These are phyloP conservation scores for Chlorella sp. DNA, from an alignment of 139 green algal genomes.

Conservation along the genomic window DNA sequence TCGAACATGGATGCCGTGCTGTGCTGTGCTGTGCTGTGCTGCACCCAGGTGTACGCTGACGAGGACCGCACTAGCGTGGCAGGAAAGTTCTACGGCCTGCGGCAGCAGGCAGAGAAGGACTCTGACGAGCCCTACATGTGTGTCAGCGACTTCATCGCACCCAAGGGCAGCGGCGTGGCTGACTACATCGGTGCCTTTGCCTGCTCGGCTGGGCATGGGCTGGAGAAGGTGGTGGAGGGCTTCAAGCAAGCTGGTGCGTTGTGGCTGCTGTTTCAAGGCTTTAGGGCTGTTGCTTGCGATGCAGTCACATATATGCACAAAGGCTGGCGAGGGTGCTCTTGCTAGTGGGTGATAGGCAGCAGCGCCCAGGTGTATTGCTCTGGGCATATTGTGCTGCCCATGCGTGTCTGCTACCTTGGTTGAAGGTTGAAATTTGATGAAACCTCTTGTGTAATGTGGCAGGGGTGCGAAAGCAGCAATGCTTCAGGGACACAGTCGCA, in stretches of 20 bases:
- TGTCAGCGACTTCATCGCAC: slow-evolving; percentile 93
- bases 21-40: no score
- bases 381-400: not conserved
- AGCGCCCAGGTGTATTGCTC: no score
- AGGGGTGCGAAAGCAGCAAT: not conserved
- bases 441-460: not conserved
- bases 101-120: slow-evolving; percentile 84
- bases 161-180: slow-evolving; percentile 63
- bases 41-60: no score
- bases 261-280: not conserved
- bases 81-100: no score
- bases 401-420: not conserved
- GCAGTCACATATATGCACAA: no score
- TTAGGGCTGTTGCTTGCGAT: not conserved
- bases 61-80: no score
- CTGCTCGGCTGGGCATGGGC: slow-evolving; percentile 77
- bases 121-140: slow-evolving; percentile 76
- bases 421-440: not conserved
- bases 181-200: slow-evolving; percentile 98
- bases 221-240: slow-evolving; percentile 73
- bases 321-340: no score
- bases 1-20: no score
- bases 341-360: no score
- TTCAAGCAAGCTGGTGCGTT: slow-evolving; percentile 56
- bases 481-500: not conserved